Evolutionary conservation across 805 yeast species (phyloP).

Genomic region (Sungouiozyma intestinalis): DNA sequence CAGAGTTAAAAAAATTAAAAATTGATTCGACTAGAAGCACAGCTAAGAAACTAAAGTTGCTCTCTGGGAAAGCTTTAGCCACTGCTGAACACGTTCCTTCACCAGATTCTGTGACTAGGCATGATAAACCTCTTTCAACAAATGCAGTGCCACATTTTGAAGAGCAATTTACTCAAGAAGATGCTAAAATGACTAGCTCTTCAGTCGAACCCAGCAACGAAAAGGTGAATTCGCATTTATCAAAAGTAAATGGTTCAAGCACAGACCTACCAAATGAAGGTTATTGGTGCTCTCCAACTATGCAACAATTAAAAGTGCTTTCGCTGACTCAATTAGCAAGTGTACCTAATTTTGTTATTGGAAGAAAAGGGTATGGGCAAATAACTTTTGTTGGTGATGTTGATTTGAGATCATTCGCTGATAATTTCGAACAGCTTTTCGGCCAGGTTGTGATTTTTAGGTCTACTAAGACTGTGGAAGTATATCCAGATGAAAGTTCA

Average conservation of each 20-base stretch:
- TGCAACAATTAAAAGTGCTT: slow-evolving; percentile 36
- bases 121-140: slow-evolving; percentile 1
- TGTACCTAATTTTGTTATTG: slow-evolving; percentile 56
- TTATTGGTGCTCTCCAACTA: slow-evolving; percentile 67
- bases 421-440: slow-evolving; percentile 29
- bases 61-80: slow-evolving; percentile 18
- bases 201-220: neutral
- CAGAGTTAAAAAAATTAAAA: slow-evolving; percentile 29
- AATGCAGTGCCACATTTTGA: slow-evolving; percentile 1
- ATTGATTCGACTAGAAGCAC: slow-evolving; percentile 35
- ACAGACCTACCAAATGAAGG: slow-evolving; percentile 20
- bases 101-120: neutral
- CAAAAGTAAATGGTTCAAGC: neutral
- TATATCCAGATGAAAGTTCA: slow-evolving; percentile 42
- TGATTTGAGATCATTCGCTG: slow-evolving; percentile 47
- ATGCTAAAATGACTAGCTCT: neutral
- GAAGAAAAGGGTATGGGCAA: slow-evolving; percentile 59
- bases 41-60: slow-evolving; percentile 33
- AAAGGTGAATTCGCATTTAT: neutral
- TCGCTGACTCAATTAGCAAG: slow-evolving; percentile 39
- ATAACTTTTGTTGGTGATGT: slow-evolving; percentile 58
- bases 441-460: slow-evolving; percentile 39
- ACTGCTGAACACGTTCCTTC: slow-evolving; percentile 8
- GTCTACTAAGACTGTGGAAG: slow-evolving; percentile 42
- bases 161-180: neutral